These are phyloP conservation scores for Russula lepida DNA, from an alignment of 768 basidiomycete species.

Conservation along the genomic window DNA sequence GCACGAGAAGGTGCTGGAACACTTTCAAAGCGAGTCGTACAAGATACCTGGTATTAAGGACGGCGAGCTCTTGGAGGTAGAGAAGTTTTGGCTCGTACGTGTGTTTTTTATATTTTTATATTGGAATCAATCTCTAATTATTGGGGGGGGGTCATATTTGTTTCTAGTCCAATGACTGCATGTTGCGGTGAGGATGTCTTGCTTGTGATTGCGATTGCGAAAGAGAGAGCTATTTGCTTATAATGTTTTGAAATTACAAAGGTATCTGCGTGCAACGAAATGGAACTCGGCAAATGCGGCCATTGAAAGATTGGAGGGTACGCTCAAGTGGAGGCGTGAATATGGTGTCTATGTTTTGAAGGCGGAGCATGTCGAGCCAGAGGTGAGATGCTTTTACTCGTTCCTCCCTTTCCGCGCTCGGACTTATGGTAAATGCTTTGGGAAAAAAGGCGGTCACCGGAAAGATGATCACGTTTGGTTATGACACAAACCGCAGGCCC, in stretches of 20 bases:
- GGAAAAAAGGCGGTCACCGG: slow-evolving; percentile 62
- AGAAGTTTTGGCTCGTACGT: slow-evolving; percentile 71
- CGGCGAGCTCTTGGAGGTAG: slow-evolving; percentile 47
- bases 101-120: not conserved
- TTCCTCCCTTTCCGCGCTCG: not conserved
- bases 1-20: slow-evolving; percentile 46
- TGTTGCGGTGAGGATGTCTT: slow-evolving; percentile 42
- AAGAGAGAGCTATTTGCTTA: not conserved
- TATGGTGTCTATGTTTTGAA: slow-evolving; percentile 66
- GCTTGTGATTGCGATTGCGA: not conserved
- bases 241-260: slow-evolving; percentile 21
- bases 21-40: slow-evolving; percentile 50
- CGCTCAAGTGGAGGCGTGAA: slow-evolving; percentile 73
- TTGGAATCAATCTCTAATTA: not conserved
- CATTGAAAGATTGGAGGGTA: slow-evolving; percentile 60
- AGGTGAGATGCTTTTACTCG: slow-evolving; percentile 36
- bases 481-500: slow-evolving; percentile 56
- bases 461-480: slow-evolving; percentile 73
- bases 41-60: slow-evolving; percentile 38
- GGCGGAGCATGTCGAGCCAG: slow-evolving; percentile 59
- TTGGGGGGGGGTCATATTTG: not conserved
- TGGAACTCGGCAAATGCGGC: slow-evolving; percentile 49
- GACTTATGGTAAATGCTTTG: not conserved
- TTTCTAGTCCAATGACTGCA: slow-evolving; percentile 52
- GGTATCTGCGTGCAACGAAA: slow-evolving; percentile 72